Evolutionary conservation across 2,329 filamentous ascomycete species (phyloP).

Genomic region (Clarireedia monteithiana): DNA sequence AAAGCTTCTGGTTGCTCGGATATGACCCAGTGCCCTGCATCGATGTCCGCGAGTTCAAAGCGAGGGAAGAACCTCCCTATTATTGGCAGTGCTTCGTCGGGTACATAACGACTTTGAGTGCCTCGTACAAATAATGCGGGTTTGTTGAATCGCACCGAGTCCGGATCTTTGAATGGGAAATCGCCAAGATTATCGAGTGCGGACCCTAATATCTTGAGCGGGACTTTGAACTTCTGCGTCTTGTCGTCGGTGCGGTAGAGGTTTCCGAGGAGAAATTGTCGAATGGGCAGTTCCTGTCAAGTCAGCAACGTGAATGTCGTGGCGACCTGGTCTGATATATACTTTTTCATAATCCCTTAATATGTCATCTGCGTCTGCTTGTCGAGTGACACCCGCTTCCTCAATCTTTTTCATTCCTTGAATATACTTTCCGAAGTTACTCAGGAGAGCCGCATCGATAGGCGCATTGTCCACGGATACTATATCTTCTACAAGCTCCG

Average conservation of each 20-base stretch:
- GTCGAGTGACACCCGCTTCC: slow-evolving; percentile 54
- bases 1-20: slow-evolving; percentile 82
- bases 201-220: slow-evolving; percentile 60
- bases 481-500: slow-evolving; percentile 59
- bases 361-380: slow-evolving; percentile 74
- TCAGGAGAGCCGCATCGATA: slow-evolving; percentile 66
- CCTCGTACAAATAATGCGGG: slow-evolving; percentile 76
- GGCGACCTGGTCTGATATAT: neutral
- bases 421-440: slow-evolving; percentile 72
- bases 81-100: slow-evolving; percentile 71
- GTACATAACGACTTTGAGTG: slow-evolving; percentile 68
- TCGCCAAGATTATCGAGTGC: slow-evolving; percentile 67
- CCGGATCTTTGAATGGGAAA: slow-evolving; percentile 76
- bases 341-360: slow-evolving; percentile 66
- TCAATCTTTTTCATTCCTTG: slow-evolving; percentile 80
- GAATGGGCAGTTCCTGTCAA: slow-evolving; percentile 54
- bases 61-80: slow-evolving; percentile 76
- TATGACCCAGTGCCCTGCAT: slow-evolving; percentile 81
- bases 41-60: slow-evolving; percentile 66
- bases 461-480: slow-evolving; percentile 90
- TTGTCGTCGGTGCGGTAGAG: slow-evolving; percentile 50
- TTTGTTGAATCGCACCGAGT: slow-evolving; percentile 61
- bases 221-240: slow-evolving; percentile 68
- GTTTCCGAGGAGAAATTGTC: slow-evolving; percentile 90
- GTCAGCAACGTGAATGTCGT: slow-evolving; percentile 1